These are phyloP conservation scores for Polysphondylium violaceum DNA, from an alignment of 78 protist species.

Conservation along the genomic window DNA sequence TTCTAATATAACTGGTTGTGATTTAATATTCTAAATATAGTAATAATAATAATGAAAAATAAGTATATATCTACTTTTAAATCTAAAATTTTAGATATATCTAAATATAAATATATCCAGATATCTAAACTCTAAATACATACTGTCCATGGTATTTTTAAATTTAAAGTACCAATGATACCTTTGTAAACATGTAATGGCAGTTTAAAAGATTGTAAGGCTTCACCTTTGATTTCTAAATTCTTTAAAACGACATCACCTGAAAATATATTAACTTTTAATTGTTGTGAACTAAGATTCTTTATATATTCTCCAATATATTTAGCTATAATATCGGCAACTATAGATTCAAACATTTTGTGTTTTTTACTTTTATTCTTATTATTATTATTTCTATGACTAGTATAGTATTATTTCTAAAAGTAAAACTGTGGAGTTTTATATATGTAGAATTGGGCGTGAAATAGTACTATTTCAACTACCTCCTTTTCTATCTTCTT, in stretches of 20 bases:
- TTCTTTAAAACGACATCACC: slow-evolving; percentile 63
- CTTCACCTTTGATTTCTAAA: slow-evolving; percentile 74
- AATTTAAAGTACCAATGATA: slow-evolving; percentile 54
- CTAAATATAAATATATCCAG: background rate
- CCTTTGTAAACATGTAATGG: slow-evolving; percentile 72
- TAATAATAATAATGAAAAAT: background rate
- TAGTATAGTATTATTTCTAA: no score
- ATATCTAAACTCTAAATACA: background rate
- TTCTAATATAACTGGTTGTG: slow-evolving; percentile 65
- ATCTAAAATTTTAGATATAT: background rate
- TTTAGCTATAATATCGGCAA: slow-evolving; percentile 58
- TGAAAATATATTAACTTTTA: slow-evolving; percentile 49
- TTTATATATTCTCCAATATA: slow-evolving; percentile 76
- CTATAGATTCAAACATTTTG: slow-evolving; percentile 68
- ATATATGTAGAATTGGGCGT: no score
- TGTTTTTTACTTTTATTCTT: no score
- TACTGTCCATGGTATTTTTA: slow-evolving; percentile 80
- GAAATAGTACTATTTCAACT: no score
- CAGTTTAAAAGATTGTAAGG: slow-evolving; percentile 61
- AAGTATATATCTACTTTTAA: no score
- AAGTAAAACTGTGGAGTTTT: no score
- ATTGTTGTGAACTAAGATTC: slow-evolving; percentile 56
- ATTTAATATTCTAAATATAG: slow-evolving; percentile 34
- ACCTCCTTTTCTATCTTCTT: no score
- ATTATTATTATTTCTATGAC: no score